phyloP scores from a whole-genome alignment of 495 filamentous ascomycete species.

The Annulohypoxylon stygium region DNA sequence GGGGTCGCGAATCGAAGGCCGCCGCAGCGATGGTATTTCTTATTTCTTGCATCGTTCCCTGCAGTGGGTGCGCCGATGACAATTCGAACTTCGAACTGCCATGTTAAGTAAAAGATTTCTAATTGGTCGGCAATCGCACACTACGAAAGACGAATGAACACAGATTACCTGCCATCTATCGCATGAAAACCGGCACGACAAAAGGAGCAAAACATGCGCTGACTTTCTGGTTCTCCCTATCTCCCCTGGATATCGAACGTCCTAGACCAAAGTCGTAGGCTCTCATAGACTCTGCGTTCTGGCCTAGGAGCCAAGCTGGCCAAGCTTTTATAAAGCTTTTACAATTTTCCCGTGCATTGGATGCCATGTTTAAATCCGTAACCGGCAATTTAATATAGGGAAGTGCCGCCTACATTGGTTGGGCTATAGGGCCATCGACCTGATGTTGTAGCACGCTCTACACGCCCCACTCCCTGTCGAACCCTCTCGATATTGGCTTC shows the following conservation, averaged over 20 bases:
- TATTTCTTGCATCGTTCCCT: conserved; percentile 4
- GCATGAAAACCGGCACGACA: conserved; percentile 1
- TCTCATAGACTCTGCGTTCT: conserved; percentile 15
- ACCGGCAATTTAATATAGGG: conserved; percentile 38
- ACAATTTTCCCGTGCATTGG: conserved; percentile 34
- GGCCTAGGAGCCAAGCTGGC: conserved; percentile 26
- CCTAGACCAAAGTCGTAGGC: conserved; percentile 8
- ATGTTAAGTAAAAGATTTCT: conserved; percentile 8
- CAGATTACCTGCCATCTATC: conserved; percentile 11
- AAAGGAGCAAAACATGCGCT: conserved; percentile 9
- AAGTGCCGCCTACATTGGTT: conserved; percentile 33
- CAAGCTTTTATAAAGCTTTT: conserved; percentile 33
- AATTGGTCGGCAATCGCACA: conserved; percentile 3
- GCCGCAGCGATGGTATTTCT: conserved; percentile 6
- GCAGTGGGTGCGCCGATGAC: conserved; percentile 23
- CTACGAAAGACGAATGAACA: conserved; percentile 20
- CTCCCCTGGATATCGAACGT: conserved; percentile 12
- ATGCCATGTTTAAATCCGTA: conserved; percentile 29
- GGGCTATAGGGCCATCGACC: conserved; percentile 41
- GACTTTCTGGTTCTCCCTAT: conserved; percentile 17
- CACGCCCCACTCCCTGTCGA: conserved; percentile 40
- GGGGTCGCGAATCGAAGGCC: conserved; percentile 17
- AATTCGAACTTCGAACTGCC: conserved; percentile 24
- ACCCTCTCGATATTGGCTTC: conserved; percentile 43
- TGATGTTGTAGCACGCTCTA: conserved; percentile 37